phyloP scores from a whole-genome alignment of 2,329 filamentous ascomycete species.

The Ophiostoma sp. region DNA sequence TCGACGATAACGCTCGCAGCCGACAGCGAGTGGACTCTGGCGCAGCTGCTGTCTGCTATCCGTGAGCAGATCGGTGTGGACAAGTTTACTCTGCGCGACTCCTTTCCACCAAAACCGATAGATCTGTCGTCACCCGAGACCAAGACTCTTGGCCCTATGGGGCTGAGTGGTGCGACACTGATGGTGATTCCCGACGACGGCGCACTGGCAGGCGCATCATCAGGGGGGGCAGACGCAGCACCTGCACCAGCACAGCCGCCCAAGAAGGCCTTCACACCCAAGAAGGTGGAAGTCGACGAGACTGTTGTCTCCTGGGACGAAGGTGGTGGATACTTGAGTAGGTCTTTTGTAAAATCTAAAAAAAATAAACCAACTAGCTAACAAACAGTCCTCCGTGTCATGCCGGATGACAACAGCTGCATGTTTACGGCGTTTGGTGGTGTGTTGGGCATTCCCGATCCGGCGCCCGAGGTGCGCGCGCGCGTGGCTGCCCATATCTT shows the following conservation, averaged over 20 bases:
- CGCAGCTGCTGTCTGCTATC: slow-evolving; percentile 56
- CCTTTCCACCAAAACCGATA: slow-evolving; percentile 72
- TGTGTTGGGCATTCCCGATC: slow-evolving; percentile 57
- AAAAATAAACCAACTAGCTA: neutral
- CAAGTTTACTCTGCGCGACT: slow-evolving; percentile 73
- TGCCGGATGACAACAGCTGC: slow-evolving; percentile 95
- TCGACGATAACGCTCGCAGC: slow-evolving; percentile 68
- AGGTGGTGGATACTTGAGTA: slow-evolving; percentile 48
- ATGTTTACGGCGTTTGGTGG: slow-evolving; percentile 86
- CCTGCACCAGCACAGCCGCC: slow-evolving; percentile 23
- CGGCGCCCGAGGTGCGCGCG: slow-evolving; percentile 58
- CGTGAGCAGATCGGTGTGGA: slow-evolving; percentile 58
- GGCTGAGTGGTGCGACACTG: slow-evolving; percentile 48
- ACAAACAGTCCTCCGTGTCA: slow-evolving; percentile 68
- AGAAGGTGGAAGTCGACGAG: slow-evolving; percentile 38
- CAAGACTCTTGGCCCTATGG: slow-evolving; percentile 40
- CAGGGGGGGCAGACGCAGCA: slow-evolving; percentile 11
- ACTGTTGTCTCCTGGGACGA: slow-evolving; percentile 47
- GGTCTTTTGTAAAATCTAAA: slow-evolving; percentile 23
- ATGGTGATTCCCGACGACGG: slow-evolving; percentile 42
- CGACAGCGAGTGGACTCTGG: slow-evolving; percentile 52
- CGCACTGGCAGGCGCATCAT: slow-evolving; percentile 30
- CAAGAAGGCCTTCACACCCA: slow-evolving; percentile 30
- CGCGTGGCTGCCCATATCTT: slow-evolving; percentile 77
- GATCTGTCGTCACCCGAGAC: slow-evolving; percentile 48